Conservation (phyloP, 495 filamentous ascomycete genomes). For the Stereocaulon alpinum region DNA sequence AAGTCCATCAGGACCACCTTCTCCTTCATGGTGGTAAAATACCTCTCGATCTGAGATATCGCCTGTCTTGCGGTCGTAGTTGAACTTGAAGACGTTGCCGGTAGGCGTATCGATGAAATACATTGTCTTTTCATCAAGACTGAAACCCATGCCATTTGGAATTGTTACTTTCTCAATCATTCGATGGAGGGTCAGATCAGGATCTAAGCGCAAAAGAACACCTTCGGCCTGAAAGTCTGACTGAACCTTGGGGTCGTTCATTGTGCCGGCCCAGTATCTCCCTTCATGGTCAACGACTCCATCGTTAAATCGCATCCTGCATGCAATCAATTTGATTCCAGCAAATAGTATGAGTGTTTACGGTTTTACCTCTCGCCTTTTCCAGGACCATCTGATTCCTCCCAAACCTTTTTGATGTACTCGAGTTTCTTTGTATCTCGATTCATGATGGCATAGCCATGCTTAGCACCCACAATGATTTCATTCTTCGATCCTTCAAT, state of each 20-base stretch:
- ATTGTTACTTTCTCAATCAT: slow-evolving; percentile 60
- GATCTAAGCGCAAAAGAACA: slow-evolving; percentile 53
- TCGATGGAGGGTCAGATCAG: slow-evolving; percentile 48
- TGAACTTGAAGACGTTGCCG: slow-evolving; percentile 61
- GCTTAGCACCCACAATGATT: slow-evolving; percentile 70
- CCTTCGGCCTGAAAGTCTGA: slow-evolving; percentile 33
- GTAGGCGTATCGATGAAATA: slow-evolving; percentile 74
- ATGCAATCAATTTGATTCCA: slow-evolving; percentile 13
- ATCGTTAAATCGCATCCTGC: slow-evolving; percentile 55
- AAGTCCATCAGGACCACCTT: slow-evolving; percentile 62
- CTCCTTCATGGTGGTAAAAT: slow-evolving; percentile 50
- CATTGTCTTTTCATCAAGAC: slow-evolving; percentile 59
- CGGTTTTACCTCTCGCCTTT: slow-evolving; percentile 37
- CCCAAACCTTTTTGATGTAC: slow-evolving; percentile 52
- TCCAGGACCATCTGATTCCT: slow-evolving; percentile 34
- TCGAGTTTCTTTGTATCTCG: slow-evolving; percentile 50
- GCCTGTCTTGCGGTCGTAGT: slow-evolving; percentile 56
- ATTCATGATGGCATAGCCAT: slow-evolving; percentile 67
- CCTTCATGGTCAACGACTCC: slow-evolving; percentile 72
- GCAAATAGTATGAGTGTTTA: not conserved
- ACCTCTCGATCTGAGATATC: slow-evolving; percentile 54
- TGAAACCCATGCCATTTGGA: slow-evolving; percentile 78
- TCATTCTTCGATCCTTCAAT: slow-evolving; percentile 58
- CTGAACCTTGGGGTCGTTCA: slow-evolving; percentile 55
- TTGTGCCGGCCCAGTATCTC: slow-evolving; percentile 79